phyloP scores from a whole-genome alignment of 2,329 filamentous ascomycete genomes.

The Neopestalotiopsis sp. region DNA sequence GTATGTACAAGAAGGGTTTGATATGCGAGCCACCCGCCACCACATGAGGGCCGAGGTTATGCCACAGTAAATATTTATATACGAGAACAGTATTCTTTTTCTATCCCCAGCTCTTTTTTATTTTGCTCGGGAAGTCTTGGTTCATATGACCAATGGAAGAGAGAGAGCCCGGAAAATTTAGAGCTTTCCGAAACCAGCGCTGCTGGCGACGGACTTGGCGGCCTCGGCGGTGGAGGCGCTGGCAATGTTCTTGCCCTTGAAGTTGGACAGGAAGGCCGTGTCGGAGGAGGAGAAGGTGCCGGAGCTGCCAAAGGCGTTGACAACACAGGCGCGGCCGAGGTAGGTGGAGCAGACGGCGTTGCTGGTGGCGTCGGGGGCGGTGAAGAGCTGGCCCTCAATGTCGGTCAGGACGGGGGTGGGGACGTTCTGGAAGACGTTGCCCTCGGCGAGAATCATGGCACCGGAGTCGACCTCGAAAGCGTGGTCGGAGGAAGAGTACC shows the following conservation, averaged over 20 bases:
- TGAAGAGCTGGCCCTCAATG: slow-evolving; percentile 20
- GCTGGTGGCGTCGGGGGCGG: slow-evolving; percentile 16
- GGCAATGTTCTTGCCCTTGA: slow-evolving; percentile 22
- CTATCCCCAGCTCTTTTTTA: no score
- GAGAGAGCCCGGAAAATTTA: background rate
- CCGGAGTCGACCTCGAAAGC: slow-evolving; percentile 47
- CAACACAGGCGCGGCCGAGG: slow-evolving; percentile 20
- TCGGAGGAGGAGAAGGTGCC: slow-evolving; percentile 18
- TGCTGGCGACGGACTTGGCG: slow-evolving; percentile 15
- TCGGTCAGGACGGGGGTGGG: slow-evolving; percentile 23
- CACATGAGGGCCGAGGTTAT: no score
- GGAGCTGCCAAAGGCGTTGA: slow-evolving; percentile 20
- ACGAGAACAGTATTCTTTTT: no score
- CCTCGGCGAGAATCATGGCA: slow-evolving; percentile 50
- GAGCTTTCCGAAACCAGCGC: slow-evolving; percentile 20
- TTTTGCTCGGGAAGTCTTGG: no score
- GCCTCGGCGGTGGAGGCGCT: slow-evolving; percentile 13
- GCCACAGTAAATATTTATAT: no score
- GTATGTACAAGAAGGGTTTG: no score
- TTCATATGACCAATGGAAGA: no score
- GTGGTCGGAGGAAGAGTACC: slow-evolving; percentile 44
- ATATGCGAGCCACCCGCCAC: no score
- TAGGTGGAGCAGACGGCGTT: slow-evolving; percentile 18
- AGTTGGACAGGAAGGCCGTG: slow-evolving; percentile 21
- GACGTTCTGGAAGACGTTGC: slow-evolving; percentile 47